Evolutionary conservation across 106 monocot genomes (phyloP).

Genomic region (Gastrodia elata): DNA sequence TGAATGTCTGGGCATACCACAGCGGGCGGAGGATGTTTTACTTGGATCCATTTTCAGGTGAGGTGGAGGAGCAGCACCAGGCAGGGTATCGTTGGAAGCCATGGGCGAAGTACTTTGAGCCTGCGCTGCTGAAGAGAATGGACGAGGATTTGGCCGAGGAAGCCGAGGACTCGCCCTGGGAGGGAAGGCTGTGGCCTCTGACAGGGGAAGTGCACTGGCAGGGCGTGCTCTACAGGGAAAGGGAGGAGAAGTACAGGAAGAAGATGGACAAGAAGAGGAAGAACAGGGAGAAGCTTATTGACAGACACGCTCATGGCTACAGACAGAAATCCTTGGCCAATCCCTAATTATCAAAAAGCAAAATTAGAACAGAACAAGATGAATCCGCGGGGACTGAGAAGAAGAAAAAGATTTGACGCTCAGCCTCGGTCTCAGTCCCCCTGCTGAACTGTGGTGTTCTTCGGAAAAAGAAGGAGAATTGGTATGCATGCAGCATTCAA

Average conservation of each 20-base stretch:
- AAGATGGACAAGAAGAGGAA: conserved; percentile 82
- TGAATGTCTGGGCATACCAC: conserved; percentile 96
- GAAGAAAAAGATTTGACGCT: too few species aligned
- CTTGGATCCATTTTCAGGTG: conserved; percentile 52
- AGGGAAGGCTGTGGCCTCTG: conserved; percentile 67
- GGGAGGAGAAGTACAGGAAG: conserved; percentile 62
- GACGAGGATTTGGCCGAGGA: conserved; percentile 95
- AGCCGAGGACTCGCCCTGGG: conserved; percentile 47
- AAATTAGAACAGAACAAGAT: too few species aligned
- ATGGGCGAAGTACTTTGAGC: conserved; percentile 76
- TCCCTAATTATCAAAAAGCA: too few species aligned
- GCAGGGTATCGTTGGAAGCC: conserved; percentile 42
- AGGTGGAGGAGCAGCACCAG: conserved; percentile 62
- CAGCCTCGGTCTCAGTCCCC: too few species aligned
- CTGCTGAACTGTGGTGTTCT: too few species aligned
- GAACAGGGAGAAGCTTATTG: conserved; percentile 64
- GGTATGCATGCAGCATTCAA: too few species aligned
- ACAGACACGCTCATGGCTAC: conserved; percentile 76
- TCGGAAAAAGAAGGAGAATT: too few species aligned
- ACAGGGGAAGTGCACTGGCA: conserved; percentile 87
- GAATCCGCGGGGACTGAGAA: too few species aligned
- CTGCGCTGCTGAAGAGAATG: conserved; percentile 69
- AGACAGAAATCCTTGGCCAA: conserved; percentile 70
- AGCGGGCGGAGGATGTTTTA: conserved; percentile 83
- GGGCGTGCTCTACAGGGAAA: conserved; percentile 65